Evolutionary conservation across 2,329 filamentous ascomycete genomes (phyloP), one percentile per base, ranked within the genome.

Genomic region (Diplocarpon mali): DNA sequence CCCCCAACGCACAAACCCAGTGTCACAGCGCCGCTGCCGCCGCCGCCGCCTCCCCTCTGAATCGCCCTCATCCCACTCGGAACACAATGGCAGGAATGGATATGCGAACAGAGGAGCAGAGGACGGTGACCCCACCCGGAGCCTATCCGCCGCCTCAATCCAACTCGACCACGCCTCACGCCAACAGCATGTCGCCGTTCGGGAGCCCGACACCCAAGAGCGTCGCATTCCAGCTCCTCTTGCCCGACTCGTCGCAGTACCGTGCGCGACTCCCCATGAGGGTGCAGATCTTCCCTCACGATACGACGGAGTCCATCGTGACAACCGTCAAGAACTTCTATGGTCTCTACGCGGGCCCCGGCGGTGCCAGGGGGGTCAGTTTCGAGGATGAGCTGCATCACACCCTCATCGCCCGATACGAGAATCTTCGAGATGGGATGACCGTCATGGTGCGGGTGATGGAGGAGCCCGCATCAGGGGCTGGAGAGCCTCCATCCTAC

Each of bases 251-350:
- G 28, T 77, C 78, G 49, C 76, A 82, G 61, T 78, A 76, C 57
- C 77, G 78, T 57, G 83, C 83, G 66, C 80, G 85, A 60, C 71
- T 89, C 54, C 84, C 85, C n/a, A 81, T 90, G 77, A 74, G 84
- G 59, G 84, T 90, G 43, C 85, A 93, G 60, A 95, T 98, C 56
- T 95, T 83, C 60, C 86, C 86, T 38, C 89, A 96, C 65, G 92
- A 98, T 69, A 89, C 86, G 42, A 96, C 90, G 16, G 90, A 96
- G 62, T 95, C 89, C 30, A 98, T 98, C 67, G 86, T 96, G 53
- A 92, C 88, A 12, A 96, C 92, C 1, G 90, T 96, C 61, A 96
- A 95, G 75, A 96, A 95, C 71, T 96, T 96, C 69, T 96, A 95
- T 63, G 92, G 92, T 49, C 75, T 98, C 55, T 95, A 95, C 64